Percentiles rank a stretch among this genome's conserved stretches.
Evolutionary conservation across 2,329 filamentous ascomycete species (phyloP).

Genomic region (Pseudogymnoascus sp.): DNA sequence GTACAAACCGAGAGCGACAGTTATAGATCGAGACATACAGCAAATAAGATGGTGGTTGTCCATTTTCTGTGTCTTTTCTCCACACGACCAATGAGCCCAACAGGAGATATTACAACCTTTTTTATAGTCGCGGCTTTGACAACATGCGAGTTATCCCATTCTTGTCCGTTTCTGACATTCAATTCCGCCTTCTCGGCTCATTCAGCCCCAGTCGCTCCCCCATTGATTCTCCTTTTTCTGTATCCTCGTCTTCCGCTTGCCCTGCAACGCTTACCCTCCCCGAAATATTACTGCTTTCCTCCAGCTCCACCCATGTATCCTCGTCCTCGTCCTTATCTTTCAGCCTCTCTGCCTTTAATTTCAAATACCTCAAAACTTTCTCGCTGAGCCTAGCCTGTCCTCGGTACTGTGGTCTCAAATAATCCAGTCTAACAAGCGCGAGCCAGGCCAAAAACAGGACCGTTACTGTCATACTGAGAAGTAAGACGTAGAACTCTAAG

Average conservation of each 20-base stretch:
- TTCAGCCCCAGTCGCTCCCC: neutral
- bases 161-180: neutral
- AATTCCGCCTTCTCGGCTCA: neutral
- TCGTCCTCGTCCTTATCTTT: neutral
- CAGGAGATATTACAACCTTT: neutral
- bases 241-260: neutral
- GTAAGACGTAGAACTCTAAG: neutral
- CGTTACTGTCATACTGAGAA: neutral
- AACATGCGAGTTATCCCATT: neutral
- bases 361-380: neutral
- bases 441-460: neutral
- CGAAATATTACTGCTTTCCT: neutral
- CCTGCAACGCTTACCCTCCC: neutral
- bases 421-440: neutral
- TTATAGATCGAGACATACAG: constrained; percentile 1
- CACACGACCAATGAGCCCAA: neutral
- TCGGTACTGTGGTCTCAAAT: neutral
- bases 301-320: neutral
- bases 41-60: neutral
- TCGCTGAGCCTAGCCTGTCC: neutral
- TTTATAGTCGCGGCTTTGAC: neutral
- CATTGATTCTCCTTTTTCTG: neutral
- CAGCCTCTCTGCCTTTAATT: neutral
- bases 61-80: neutral
- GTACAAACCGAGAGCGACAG: neutral